Percentiles rank a stretch among this genome's conserved stretches.
Conservation (phyloP, 2,329 filamentous ascomycete species). For the Fusarium lyarnte region DNA sequence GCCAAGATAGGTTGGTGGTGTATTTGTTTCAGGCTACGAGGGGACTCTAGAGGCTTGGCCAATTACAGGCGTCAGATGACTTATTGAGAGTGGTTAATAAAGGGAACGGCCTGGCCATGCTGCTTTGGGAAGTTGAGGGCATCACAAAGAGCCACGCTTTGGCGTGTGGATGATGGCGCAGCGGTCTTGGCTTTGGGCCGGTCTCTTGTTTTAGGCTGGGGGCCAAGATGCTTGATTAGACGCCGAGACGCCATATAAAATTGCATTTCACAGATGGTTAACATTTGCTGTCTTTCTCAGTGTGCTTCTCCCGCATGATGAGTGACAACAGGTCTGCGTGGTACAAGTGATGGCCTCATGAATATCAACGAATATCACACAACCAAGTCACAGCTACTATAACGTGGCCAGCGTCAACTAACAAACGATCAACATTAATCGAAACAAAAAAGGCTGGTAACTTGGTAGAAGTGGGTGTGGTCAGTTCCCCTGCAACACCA, state of each 20-base stretch:
- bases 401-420: conserved; percentile 11
- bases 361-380: neutral
- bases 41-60: conserved; percentile 2
- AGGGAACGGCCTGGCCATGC: conserved; percentile 3
- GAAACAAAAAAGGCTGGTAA: conserved; percentile 18
- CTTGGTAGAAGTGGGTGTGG: neutral
- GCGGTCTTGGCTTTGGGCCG: conserved; percentile 11
- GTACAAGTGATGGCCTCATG: neutral
- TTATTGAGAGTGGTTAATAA: conserved; percentile 6
- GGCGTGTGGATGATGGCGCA: conserved; percentile 26
- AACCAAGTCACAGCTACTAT: neutral
- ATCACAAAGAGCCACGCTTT: conserved; percentile 26
- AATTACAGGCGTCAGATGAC: conserved; percentile 21
- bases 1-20: conserved; percentile 17
- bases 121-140: conserved; percentile 17
- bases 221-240: conserved; percentile 31
- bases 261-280: neutral
- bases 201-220: neutral
- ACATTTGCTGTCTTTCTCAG: neutral
- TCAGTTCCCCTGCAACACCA: conserved; percentile 5
- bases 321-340: neutral
- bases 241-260: conserved; percentile 20
- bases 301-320: neutral
- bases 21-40: conserved; percentile 34
- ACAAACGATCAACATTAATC: neutral